Conservation (phyloP, 495 filamentous ascomycete genomes). For the Penicillium fimorum region DNA sequence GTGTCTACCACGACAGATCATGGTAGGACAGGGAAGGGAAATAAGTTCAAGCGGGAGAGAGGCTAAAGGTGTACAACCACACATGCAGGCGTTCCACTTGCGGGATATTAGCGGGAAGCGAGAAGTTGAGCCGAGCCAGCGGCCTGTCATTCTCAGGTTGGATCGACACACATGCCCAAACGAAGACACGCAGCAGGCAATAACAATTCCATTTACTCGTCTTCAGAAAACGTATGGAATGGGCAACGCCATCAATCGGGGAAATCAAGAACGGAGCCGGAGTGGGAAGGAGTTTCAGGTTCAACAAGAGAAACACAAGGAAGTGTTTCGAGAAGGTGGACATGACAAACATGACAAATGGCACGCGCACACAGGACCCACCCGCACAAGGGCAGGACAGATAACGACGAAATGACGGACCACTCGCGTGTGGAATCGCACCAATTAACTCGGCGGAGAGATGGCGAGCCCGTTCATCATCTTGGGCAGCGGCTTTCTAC, state of each 20-base stretch:
- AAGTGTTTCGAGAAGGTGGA: background rate
- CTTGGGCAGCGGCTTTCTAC: constrained; percentile 73
- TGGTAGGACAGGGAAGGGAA: background rate
- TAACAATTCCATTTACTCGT: background rate
- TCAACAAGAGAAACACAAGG: background rate
- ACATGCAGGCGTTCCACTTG: constrained; percentile 4
- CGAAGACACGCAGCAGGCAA: constrained; percentile 2
- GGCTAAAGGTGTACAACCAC: background rate
- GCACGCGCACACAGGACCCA: constrained; percentile 2
- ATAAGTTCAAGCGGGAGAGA: background rate
- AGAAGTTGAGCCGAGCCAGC: constrained; percentile 17
- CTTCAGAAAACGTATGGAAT: background rate
- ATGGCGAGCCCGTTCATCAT: constrained; percentile 57
- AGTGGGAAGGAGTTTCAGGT: background rate
- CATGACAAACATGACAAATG: background rate
- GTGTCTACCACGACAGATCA: background rate
- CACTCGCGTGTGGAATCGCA: constrained; percentile 16
- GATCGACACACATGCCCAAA: constrained; percentile 1
- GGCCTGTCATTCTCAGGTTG: constrained; percentile 13
- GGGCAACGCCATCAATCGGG: background rate
- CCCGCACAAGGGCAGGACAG: constrained; percentile 2
- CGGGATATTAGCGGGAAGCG: background rate
- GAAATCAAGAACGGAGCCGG: background rate
- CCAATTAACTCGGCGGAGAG: constrained; percentile 41
- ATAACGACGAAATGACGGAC: constrained; percentile 8